These are phyloP conservation scores for Solanum tarapatanum DNA, from an alignment of 257 asterid species.

Conservation along the genomic window DNA sequence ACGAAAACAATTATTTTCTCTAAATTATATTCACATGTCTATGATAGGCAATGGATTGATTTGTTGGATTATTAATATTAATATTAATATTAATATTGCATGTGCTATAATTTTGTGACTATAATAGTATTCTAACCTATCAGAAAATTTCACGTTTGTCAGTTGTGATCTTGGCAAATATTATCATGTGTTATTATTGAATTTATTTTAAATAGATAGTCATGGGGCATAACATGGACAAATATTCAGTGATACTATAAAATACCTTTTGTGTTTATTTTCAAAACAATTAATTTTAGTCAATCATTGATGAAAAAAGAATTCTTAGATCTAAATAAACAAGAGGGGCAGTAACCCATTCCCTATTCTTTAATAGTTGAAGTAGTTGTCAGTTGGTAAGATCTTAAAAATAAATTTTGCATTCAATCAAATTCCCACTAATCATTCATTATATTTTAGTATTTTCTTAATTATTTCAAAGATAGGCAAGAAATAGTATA, in stretches of 20 bases:
- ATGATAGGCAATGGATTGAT: too few relatives aligned
- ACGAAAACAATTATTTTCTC: too few relatives aligned
- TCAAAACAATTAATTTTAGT: background rate
- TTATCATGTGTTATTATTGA: rapidly evolving
- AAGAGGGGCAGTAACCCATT: background rate
- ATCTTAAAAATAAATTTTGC: background rate
- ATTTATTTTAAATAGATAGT: background rate
- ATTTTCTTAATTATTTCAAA: background rate
- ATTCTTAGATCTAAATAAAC: background rate
- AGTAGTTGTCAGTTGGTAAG: background rate
- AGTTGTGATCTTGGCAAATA: background rate
- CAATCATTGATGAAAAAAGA: background rate
- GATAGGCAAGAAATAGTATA: background rate
- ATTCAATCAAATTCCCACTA: background rate
- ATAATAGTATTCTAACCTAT: too few relatives aligned
- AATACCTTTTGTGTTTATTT: background rate
- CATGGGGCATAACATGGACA: background rate
- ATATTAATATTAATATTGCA: background rate
- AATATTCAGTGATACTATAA: background rate
- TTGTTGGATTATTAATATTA: background rate
- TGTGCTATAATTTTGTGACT: background rate
- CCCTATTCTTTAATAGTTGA: background rate
- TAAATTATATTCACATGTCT: too few relatives aligned
- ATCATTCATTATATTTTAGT: background rate
- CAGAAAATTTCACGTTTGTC: background rate